phyloP scores from a whole-genome alignment of 768 basidiomycete species.

The Leccinum subtestaceum region DNA sequence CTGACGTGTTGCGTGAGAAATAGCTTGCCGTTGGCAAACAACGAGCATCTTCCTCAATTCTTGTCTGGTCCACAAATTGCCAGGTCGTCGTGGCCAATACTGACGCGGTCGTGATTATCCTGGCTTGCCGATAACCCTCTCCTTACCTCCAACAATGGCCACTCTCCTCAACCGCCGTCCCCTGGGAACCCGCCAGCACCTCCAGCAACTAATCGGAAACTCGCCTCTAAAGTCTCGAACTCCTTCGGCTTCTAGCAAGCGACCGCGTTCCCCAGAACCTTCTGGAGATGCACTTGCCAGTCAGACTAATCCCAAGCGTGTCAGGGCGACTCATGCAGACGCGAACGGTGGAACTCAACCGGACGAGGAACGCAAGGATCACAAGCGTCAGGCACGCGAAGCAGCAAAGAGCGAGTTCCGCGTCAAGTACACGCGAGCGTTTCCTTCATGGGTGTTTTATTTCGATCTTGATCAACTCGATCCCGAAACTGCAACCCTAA shows the following conservation, averaged over 20 bases:
- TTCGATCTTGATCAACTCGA: conserved; percentile 64
- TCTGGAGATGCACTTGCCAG: conserved; percentile 28
- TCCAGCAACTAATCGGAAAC: conserved; percentile 34
- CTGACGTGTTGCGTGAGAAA: conserved; percentile 26
- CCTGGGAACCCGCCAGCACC: conserved; percentile 41
- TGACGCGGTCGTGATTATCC: conserved; percentile 2
- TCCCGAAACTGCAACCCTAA: conserved; percentile 34
- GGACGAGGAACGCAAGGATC: conserved; percentile 44
- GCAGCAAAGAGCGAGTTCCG: conserved; percentile 69
- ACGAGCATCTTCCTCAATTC: conserved; percentile 7
- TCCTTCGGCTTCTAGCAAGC: conserved; percentile 39
- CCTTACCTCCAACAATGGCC: conserved; percentile 36
- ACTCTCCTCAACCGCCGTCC: conserved; percentile 46
- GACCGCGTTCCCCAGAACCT: conserved; percentile 52
- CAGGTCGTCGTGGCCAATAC: conserved; percentile 1
- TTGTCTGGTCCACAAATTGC: background rate
- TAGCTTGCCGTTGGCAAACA: conserved; percentile 3
- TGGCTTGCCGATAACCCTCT: background rate
- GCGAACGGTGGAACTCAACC: conserved; percentile 20
- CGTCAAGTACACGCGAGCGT: conserved; percentile 80
- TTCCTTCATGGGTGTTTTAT: conserved; percentile 82
- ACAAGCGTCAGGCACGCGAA: conserved; percentile 49
- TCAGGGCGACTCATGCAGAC: conserved; percentile 34
- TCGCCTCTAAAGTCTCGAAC: conserved; percentile 37
- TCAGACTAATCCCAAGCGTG: conserved; percentile 42